Conservation (phyloP, 495 filamentous ascomycete species). For the Penicillium alfredii region DNA sequence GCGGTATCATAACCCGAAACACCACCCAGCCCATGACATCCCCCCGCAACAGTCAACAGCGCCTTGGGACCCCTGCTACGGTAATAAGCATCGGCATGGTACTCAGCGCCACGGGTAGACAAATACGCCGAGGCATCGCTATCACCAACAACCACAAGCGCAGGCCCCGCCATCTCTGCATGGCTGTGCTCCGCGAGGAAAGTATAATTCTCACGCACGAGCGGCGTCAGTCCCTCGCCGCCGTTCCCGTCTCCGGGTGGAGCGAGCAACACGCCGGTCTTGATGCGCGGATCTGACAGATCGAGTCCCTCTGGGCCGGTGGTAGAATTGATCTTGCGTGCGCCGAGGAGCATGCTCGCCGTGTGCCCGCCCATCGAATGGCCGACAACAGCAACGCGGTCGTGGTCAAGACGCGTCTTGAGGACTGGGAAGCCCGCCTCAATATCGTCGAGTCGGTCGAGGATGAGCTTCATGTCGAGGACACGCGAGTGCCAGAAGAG, state of each 20-base stretch:
- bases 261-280: constrained; percentile 32
- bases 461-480: constrained; percentile 30
- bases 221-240: constrained; percentile 18
- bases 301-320: not conserved
- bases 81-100: constrained; percentile 36
- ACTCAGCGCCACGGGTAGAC: constrained; percentile 31
- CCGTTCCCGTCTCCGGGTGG: constrained; percentile 25
- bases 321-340: constrained; percentile 23
- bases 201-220: constrained; percentile 12
- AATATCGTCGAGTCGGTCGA: constrained; percentile 32
- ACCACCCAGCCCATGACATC: constrained; percentile 33
- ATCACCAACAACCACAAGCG: constrained; percentile 36
- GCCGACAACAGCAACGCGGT: constrained; percentile 34
- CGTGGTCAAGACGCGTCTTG: constrained; percentile 28
- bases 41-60: constrained; percentile 30
- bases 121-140: constrained; percentile 31
- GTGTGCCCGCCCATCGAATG: constrained; percentile 38
- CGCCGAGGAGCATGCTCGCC: constrained; percentile 31
- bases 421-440: constrained; percentile 29
- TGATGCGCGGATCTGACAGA: constrained; percentile 24
- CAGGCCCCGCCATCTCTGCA: constrained; percentile 29
- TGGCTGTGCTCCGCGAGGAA: constrained; percentile 30
- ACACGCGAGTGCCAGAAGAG: constrained; percentile 31
- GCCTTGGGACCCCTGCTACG: constrained; percentile 31
- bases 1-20: constrained; percentile 36